Conservation (phyloP, 305 asterid species). For the Ilex paraguariensis region DNA sequence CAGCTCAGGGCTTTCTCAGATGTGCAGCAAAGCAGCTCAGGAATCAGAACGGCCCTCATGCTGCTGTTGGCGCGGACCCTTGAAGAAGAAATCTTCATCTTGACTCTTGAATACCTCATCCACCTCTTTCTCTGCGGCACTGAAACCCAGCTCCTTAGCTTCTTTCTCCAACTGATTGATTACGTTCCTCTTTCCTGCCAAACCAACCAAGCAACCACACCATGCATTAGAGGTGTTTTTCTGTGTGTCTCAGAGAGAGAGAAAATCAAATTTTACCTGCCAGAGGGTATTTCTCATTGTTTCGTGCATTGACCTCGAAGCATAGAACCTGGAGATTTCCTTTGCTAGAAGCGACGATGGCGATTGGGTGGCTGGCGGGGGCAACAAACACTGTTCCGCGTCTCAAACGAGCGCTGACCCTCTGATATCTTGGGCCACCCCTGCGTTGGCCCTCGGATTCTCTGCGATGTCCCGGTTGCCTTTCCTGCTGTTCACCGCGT, state of each 20-base stretch:
- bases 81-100: too few relatives aligned
- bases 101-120: too few relatives aligned
- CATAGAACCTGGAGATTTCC: slow-evolving; percentile 44
- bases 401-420: slow-evolving; percentile 32
- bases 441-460: slow-evolving; percentile 5
- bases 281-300: slow-evolving; percentile 37
- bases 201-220: too few relatives aligned
- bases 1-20: too few relatives aligned
- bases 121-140: too few relatives aligned
- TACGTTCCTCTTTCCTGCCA: too few relatives aligned
- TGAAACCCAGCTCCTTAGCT: too few relatives aligned
- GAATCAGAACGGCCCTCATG: too few relatives aligned
- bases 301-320: slow-evolving; percentile 40
- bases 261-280: slow-evolving; percentile 28
- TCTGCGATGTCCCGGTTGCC: background rate
- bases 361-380: slow-evolving; percentile 72
- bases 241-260: background rate
- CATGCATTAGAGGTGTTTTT: too few relatives aligned
- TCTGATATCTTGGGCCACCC: slow-evolving; percentile 33
- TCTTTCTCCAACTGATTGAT: too few relatives aligned
- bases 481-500: slow-evolving; percentile 3
- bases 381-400: slow-evolving; percentile 44
- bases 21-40: too few relatives aligned
- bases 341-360: slow-evolving; percentile 40
- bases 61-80: too few relatives aligned